phyloP scores from a whole-genome alignment of 2,329 filamentous ascomycete genomes.

The Beauveria caledonica region DNA sequence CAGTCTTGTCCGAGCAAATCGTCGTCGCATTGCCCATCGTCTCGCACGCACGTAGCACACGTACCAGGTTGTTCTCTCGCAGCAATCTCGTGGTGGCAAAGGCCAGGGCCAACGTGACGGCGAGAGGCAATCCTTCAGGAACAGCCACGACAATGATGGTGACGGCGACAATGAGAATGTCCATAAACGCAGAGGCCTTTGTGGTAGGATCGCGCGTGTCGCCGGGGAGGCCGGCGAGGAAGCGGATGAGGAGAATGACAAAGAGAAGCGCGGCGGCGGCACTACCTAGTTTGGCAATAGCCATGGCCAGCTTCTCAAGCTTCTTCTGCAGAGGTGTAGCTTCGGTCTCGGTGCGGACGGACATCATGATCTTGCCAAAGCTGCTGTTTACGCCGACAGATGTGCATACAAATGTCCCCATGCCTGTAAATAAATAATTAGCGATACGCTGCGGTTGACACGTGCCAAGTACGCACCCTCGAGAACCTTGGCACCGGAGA shows the following conservation, averaged over 20 bases:
- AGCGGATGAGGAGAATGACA: slow-evolving; percentile 70
- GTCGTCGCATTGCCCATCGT: slow-evolving; percentile 67
- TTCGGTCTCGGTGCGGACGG: slow-evolving; percentile 41
- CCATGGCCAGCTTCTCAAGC: slow-evolving; percentile 30
- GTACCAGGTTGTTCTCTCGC: slow-evolving; percentile 62
- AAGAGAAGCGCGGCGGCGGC: slow-evolving; percentile 66
- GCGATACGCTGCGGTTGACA: neutral
- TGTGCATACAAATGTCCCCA: slow-evolving; percentile 46
- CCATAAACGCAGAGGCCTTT: slow-evolving; percentile 52
- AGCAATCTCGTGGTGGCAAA: slow-evolving; percentile 63
- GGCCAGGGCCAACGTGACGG: slow-evolving; percentile 59
- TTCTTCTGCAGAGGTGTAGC: slow-evolving; percentile 48
- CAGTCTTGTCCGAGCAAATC: slow-evolving; percentile 60
- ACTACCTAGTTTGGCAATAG: slow-evolving; percentile 40
- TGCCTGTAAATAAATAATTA: slow-evolving; percentile 21
- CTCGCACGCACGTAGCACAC: slow-evolving; percentile 59
- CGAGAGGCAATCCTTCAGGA: slow-evolving; percentile 57
- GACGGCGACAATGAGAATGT: slow-evolving; percentile 57
- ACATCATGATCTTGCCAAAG: slow-evolving; percentile 49
- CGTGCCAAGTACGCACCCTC: slow-evolving; percentile 28
- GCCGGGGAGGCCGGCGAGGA: slow-evolving; percentile 52
- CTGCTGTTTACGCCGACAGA: slow-evolving; percentile 48
- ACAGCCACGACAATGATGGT: slow-evolving; percentile 61
- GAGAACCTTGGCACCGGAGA: slow-evolving; percentile 46
- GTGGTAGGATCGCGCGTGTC: slow-evolving; percentile 40